Evolutionary conservation across 257 asterid species (phyloP), one percentile per base, ranked within the genome.

Genomic region (Scutellaria minor): DNA sequence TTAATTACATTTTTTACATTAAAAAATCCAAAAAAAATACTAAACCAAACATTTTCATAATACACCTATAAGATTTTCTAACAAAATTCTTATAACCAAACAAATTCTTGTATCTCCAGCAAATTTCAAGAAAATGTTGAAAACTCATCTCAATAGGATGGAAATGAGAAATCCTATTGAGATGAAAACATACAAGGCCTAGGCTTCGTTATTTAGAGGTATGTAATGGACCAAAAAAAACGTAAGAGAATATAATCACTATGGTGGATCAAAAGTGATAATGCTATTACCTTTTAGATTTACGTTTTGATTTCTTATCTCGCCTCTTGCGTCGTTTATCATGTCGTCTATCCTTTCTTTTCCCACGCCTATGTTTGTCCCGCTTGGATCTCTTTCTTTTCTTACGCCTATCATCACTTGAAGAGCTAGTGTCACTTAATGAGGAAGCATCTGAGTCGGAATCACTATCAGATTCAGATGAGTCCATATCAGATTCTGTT

Each of bases 381-480:
- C 85, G 87, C 87, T 82, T 92, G 12, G 91, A 89, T 83, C 97
- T 88, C 87, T 86, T 95, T 78, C 97, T 82, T 78, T 90, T 95
- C 87, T 85, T 88, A 55, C 89, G 94, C 78, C 80, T 90, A 62
- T 80, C 94, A 64, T 90, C 92, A 82, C 90, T 87, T 64, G 99
- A 82, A 53, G 86, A 87, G 85, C 99, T 92, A 70, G 85, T 60
- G 52, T 85, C 95, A 78, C 96, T 88, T 64, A 87, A 88, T 69
- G 98, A 90, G 70, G 96, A 83, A 51, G 67, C 78, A 59, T 77
- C 48, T 0, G 94, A 79, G 67, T 93, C 96, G 20, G 95, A 87
- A 61, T 89, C 98, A 68, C 84, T 83, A 45, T 95, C 96, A n/a
- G 96, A 87, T 60, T 90, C 96, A 55, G 97, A 90, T 75, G 96